Conservation (phyloP, 768 basidiomycete species). For the Suillus luteus region DNA sequence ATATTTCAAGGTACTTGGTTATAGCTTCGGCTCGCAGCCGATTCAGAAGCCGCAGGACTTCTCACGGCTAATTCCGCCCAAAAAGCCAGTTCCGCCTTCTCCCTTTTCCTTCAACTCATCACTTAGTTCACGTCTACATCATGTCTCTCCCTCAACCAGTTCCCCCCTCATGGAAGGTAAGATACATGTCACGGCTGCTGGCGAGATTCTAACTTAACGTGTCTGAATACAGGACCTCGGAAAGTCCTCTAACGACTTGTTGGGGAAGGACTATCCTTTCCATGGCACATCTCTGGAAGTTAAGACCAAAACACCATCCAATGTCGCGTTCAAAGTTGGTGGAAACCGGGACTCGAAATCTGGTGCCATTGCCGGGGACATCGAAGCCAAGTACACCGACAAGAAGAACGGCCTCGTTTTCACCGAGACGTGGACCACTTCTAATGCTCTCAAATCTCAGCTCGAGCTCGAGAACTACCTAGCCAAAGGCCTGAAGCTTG, state of each 20-base stretch:
- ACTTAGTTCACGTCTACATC: conserved; percentile 36
- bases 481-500: conserved; percentile 96
- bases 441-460: conserved; percentile 88
- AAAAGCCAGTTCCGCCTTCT: conserved; percentile 11
- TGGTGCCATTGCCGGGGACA: conserved; percentile 76
- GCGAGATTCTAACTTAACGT: conserved; percentile 3
- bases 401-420: conserved; percentile 89
- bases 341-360: conserved; percentile 80
- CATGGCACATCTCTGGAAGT: conserved; percentile 72
- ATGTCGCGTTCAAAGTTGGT: conserved; percentile 91
- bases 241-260: conserved; percentile 95
- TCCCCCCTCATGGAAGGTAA: conserved; percentile 95
- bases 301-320: conserved; percentile 87
- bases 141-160: conserved; percentile 96
- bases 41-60: conserved; percentile 17
- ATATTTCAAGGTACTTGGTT: not conserved
- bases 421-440: conserved; percentile 95
- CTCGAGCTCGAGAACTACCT: conserved; percentile 97
- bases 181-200: conserved; percentile 15
- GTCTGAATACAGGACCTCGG: conserved; percentile 72
- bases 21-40: not conserved
- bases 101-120: conserved; percentile 17
- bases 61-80: conserved; percentile 33
- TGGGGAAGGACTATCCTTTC: conserved; percentile 92
- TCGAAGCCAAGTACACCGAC: conserved; percentile 95